Percentiles rank a stretch among this genome's conserved stretches.
phyloP scores from a whole-genome alignment of 2,329 filamentous ascomycete genomes.

The Diaporthe sp. region DNA sequence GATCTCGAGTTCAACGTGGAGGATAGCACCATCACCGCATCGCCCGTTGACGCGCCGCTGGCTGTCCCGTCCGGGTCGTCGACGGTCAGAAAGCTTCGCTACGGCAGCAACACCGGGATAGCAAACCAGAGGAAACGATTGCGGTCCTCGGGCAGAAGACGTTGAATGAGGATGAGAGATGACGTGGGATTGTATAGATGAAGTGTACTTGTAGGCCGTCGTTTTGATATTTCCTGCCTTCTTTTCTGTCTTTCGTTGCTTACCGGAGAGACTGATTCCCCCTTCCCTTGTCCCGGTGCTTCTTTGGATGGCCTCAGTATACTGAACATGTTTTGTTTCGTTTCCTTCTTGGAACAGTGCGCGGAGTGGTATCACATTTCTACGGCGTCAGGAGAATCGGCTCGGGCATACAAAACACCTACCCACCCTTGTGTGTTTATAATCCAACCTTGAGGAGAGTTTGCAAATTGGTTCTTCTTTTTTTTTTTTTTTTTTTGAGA shows the following conservation, averaged over 20 bases:
- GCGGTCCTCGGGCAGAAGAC: slow-evolving; percentile 48
- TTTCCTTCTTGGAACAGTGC: slow-evolving; percentile 10
- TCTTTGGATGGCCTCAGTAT: slow-evolving; percentile 15
- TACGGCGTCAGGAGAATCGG: slow-evolving; percentile 26
- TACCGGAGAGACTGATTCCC: not conserved
- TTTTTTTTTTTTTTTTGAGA: no score
- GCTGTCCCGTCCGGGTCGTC: slow-evolving; percentile 32
- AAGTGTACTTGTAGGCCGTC: slow-evolving; percentile 21
- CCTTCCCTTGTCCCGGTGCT: not conserved
- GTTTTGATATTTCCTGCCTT: not conserved
- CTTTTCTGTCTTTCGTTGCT: not conserved
- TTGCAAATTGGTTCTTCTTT: slow-evolving; percentile 16
- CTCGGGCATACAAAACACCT: slow-evolving; percentile 17
- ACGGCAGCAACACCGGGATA: slow-evolving; percentile 1
- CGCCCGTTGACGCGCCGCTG: slow-evolving; percentile 43
- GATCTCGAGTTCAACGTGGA: slow-evolving; percentile 72
- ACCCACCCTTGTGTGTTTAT: slow-evolving; percentile 5
- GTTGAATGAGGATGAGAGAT: slow-evolving; percentile 41
- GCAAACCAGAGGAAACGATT: slow-evolving; percentile 46
- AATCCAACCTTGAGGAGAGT: slow-evolving; percentile 6
- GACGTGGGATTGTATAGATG: not conserved
- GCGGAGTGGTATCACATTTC: slow-evolving; percentile 12
- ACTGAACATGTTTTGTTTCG: not conserved
- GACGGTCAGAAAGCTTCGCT: slow-evolving; percentile 26
- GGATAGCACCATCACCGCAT: slow-evolving; percentile 59